Evolutionary conservation across 2,329 filamentous ascomycete genomes (phyloP), one percentile per base, ranked within the genome.

Genomic region (Cryphonectria carpinicola): DNA sequence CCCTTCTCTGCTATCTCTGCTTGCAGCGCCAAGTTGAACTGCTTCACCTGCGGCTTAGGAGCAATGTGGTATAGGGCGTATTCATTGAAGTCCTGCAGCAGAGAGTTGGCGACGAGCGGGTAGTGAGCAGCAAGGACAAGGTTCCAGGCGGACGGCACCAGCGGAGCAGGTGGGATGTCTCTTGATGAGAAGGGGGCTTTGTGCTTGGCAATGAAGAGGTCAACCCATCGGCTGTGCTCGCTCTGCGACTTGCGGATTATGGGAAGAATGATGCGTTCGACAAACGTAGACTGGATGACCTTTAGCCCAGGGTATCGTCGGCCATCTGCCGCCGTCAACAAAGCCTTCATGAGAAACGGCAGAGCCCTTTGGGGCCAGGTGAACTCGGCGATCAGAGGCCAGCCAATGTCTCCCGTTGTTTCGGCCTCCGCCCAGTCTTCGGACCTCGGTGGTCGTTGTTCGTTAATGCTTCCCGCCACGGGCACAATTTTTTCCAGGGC

Each of bases 401-500:
- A 43, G 3, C 54, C 54, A 19, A 58, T 6, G 14, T n/a, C 17
- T 4, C 65, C 69, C 25, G 60, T 70, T 5, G 49, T 5, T 19
- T 70, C 65, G 22, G 69, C 69, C 32, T 68, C 37, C 2, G 8
- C 5, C 69, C 69, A 70, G 25, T 70, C 69, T 60, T 67, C 60
- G 17, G 11, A 3, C 39, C 32, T 60, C 22, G 56, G 46, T 1
- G 69, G 69, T 10, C 69, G 69, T 11, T 37, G 37, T 54, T 70
- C 69, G n/a, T 70, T 68, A n/a, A 70, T 68, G 69, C 69, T 70
- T 1, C 65, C 69, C 25, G 60, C 65, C 10, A 70, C 60, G 14
- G 69, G 69, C 3, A 68, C 60, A 17, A 68, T 39, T 2, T 60
- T 60, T 32, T 70, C 43, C 39, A 70, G 17, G 14, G 69, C 60